Conservation (phyloP, 2,329 filamentous ascomycete genomes). For the Epichloe hybrida region DNA sequence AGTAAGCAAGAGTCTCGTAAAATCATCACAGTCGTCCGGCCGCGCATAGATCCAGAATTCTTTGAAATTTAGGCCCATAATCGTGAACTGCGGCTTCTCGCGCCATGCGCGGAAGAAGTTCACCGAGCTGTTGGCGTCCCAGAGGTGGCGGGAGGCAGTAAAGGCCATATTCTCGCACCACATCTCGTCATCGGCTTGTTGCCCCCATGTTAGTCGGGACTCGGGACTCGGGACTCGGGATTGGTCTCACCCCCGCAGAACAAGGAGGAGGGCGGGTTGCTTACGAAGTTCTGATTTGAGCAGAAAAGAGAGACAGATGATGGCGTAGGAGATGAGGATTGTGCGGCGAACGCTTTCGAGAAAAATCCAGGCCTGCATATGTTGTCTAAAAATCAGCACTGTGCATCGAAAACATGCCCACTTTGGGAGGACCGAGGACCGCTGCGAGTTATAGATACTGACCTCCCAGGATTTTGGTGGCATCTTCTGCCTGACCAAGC, state of each 20-base stretch:
- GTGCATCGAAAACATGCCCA: background rate
- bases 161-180: constrained; percentile 11
- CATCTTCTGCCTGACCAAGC: constrained; percentile 12
- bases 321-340: constrained; percentile 18
- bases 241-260: background rate
- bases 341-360: constrained; percentile 28
- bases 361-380: constrained; percentile 26
- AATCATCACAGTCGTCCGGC: constrained; percentile 26
- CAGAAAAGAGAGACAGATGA: constrained; percentile 21
- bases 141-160: constrained; percentile 29
- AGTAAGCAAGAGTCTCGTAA: constrained; percentile 24
- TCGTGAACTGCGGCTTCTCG: constrained; percentile 24
- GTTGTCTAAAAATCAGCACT: background rate
- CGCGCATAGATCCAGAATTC: constrained; percentile 24
- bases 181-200: constrained; percentile 5
- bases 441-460: constrained; percentile 2
- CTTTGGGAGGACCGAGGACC: no score
- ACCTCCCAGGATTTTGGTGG: constrained; percentile 31
- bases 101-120: constrained; percentile 31
- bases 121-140: constrained; percentile 26
- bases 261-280: background rate
- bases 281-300: constrained; percentile 20
- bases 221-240: no score
- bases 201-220: background rate
- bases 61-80: constrained; percentile 21